Evolutionary conservation across 2,329 filamentous ascomycete species (phyloP), one percentile per base, ranked within the genome.

Genomic region (Hypoxylon sp.): DNA sequence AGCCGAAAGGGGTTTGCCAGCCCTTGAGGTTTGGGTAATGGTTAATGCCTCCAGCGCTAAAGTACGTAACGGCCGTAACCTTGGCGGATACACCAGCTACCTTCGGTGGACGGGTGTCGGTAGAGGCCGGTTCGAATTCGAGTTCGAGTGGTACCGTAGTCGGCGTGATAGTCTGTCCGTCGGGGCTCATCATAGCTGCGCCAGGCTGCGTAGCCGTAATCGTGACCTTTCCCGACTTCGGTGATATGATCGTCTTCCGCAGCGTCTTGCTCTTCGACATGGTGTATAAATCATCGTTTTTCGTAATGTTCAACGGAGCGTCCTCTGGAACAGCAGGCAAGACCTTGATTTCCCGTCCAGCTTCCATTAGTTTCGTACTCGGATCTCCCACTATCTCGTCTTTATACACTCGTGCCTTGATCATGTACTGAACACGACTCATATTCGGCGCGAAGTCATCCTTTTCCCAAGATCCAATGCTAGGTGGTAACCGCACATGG

Each of bases 391-490:
- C 17, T 5, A 65, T 70, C 47, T 66, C 69, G 50, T 67, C 69
- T 60, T 61, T 63, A 32, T 70, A 63, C 11, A 75, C 67, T 23
- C 78, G 72, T 7, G 78, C 80, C 61, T 77, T 77, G 63, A 84
- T 67, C 36, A 63, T 63, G 63, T 84, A 84, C 61, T 82, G 74
- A 26, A 84, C 71, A 11, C 73, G 71, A 12, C 78, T 74, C 78
- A 82, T 83, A 30, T 77, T 70, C 0, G 81, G 81, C 0, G 79
- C 68, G 60, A 81, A 73, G 59, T 84, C 81, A 57, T 83, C 77
- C 56, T 71, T 73, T 47, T 78, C 73, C 79, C 80, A 83, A 61
- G 67, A 70, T 5, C 75, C 76, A 48, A 83, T 67, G 7, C 77
- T 77, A 0, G 81, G 81, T 1, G 81, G 81, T 15, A 82, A 71